These are phyloP conservation scores for Monotropa hypopitys DNA, from an alignment of 179 eudicot genomes.

Conservation along the genomic window DNA sequence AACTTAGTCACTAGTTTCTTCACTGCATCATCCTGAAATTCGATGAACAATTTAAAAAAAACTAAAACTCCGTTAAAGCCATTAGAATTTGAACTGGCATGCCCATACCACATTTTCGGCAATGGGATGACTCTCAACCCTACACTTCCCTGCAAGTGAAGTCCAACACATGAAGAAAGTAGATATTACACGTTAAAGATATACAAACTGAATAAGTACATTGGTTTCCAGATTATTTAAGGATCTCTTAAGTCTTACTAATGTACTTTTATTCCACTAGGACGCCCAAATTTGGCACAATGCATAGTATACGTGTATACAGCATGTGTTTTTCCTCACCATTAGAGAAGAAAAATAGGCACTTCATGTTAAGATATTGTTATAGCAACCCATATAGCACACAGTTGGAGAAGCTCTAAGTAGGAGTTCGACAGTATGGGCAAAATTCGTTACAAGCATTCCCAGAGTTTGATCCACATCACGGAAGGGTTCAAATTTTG, in stretches of 20 bases:
- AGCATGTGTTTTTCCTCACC: neutral
- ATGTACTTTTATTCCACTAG: neutral
- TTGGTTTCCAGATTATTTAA: neutral
- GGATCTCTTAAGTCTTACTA: neutral
- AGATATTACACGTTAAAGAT: neutral
- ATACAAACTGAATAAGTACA: neutral
- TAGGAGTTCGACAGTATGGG: neutral
- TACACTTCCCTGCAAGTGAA: slow-evolving; percentile 28
- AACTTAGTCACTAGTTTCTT: slow-evolving; percentile 24
- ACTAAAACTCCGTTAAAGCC: neutral
- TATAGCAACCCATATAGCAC: neutral
- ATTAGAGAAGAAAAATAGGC: neutral
- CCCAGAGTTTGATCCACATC: neutral
- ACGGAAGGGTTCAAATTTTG: neutral
- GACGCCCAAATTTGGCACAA: neutral
- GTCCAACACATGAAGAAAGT: slow-evolving; percentile 8
- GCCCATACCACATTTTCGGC: slow-evolving; percentile 26
- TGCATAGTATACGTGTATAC: neutral
- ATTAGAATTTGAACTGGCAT: neutral
- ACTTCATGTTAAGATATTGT: neutral
- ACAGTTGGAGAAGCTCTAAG: neutral
- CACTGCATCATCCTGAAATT: slow-evolving; percentile 30
- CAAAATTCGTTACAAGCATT: neutral
- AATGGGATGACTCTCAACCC: slow-evolving; percentile 9
- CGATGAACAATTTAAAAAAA: neutral